Percentiles rank a stretch among this genome's conserved stretches.
Evolutionary conservation across 2,329 filamentous ascomycete species (phyloP).

Genomic region (Epichloe gansuensis): DNA sequence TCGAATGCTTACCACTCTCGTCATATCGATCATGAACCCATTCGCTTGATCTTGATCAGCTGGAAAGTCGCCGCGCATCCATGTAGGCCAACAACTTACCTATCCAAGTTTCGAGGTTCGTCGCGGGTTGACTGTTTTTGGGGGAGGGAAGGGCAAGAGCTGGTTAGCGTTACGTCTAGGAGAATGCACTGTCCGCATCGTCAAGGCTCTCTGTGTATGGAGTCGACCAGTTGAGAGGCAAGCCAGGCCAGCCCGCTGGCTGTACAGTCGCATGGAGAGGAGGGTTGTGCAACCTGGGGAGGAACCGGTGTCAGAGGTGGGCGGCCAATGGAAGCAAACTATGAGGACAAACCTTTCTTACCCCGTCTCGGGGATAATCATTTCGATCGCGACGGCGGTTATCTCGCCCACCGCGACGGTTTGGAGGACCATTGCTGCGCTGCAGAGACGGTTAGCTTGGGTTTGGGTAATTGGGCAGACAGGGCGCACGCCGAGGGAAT

Average conservation of each 20-base stretch:
- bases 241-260: slow-evolving; percentile 17
- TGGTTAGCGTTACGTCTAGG: slow-evolving; percentile 22
- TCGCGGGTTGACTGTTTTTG: slow-evolving; percentile 46
- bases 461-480: background rate
- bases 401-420: slow-evolving; percentile 24
- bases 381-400: slow-evolving; percentile 23
- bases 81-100: slow-evolving; percentile 34
- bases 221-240: slow-evolving; percentile 18
- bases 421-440: slow-evolving; percentile 24
- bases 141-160: slow-evolving; percentile 22
- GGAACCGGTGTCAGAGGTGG: slow-evolving; percentile 1
- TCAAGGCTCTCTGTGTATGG: slow-evolving; percentile 18
- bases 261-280: slow-evolving; percentile 15
- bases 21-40: slow-evolving; percentile 92
- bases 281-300: slow-evolving; percentile 23
- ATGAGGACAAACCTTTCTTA: slow-evolving; percentile 62
- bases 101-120: slow-evolving; percentile 56
- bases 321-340: background rate
- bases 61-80: slow-evolving; percentile 13
- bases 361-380: slow-evolving; percentile 63
- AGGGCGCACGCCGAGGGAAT: background rate
- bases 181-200: slow-evolving; percentile 15
- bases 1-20: slow-evolving; percentile 46
- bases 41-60: slow-evolving; percentile 41
- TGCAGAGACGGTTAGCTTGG: slow-evolving; percentile 6